A percentile compares a stretch with the other conserved stretches of the same genome.
Conservation (phyloP, 306 rosid species). For the Alnus glutinosa region DNA sequence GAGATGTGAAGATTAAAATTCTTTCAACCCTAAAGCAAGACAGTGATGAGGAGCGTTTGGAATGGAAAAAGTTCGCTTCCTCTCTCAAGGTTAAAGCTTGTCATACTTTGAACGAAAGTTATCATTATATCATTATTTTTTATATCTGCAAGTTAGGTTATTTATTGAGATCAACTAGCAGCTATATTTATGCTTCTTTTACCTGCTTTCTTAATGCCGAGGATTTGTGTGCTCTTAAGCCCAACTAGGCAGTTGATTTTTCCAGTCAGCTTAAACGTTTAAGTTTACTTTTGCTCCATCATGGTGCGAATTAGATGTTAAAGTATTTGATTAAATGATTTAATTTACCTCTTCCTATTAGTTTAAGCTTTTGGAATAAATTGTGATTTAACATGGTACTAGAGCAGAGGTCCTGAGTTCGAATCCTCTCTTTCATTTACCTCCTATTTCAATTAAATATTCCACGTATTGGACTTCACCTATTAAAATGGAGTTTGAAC, state of each 20-base stretch:
- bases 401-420: too few species aligned
- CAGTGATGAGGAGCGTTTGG: conserved; percentile 59
- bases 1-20: conserved; percentile 82
- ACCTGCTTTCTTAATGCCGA: neutral
- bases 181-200: neutral
- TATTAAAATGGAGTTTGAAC: too few species aligned
- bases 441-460: too few species aligned
- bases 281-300: neutral
- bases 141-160: conserved; percentile 2
- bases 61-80: conserved; percentile 74
- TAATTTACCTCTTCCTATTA: too few species aligned
- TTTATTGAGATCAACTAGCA: neutral
- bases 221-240: neutral
- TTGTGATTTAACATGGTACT: too few species aligned
- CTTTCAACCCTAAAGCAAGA: conserved; percentile 76
- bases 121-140: conserved; percentile 9
- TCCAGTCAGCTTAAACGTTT: conserved; percentile 3
- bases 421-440: too few species aligned
- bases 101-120: neutral
- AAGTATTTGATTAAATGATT: too few species aligned
- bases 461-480: too few species aligned
- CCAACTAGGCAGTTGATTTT: neutral
- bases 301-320: neutral
- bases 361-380: too few species aligned
- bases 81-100: conserved; percentile 64